phyloP scores from a whole-genome alignment of 306 rosid genomes.

The Parietaria judaica region DNA sequence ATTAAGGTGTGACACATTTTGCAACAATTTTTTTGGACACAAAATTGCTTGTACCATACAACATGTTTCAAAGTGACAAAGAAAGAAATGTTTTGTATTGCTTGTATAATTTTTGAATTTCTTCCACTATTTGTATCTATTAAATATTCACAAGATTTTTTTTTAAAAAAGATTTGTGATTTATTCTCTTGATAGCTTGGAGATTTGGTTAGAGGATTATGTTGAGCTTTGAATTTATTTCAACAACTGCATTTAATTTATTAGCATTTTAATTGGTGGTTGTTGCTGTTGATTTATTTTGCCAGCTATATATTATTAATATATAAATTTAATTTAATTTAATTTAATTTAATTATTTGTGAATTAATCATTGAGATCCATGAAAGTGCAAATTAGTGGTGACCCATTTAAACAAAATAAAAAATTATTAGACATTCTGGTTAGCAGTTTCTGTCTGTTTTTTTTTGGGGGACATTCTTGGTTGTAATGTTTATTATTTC shows the following conservation, averaged over 20 bases:
- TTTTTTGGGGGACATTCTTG: too few relatives aligned
- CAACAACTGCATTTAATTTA: background rate
- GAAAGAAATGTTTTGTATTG: background rate
- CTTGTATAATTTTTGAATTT: background rate
- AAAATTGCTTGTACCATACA: slow-evolving; percentile 13
- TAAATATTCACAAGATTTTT: background rate
- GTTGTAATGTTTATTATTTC: too few relatives aligned
- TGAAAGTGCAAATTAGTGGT: background rate
- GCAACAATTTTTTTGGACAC: slow-evolving; percentile 12
- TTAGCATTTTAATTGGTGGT: too few relatives aligned
- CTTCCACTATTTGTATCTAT: background rate
- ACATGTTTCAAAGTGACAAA: slow-evolving; percentile 19
- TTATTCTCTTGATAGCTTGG: background rate
- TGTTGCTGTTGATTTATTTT: too few relatives aligned
- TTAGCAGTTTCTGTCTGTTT: background rate
- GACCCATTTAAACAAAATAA: background rate
- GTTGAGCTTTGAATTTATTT: background rate
- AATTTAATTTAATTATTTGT: too few relatives aligned
- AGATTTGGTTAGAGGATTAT: background rate
- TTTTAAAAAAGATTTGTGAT: background rate
- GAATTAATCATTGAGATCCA: background rate
- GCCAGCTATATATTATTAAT: background rate
- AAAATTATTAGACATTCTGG: background rate
- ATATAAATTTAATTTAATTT: background rate
- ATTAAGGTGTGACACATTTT: slow-evolving; percentile 18